Conservation (phyloP, 2,329 filamentous ascomycete species). For the Aotearoamyces nothofagi region DNA sequence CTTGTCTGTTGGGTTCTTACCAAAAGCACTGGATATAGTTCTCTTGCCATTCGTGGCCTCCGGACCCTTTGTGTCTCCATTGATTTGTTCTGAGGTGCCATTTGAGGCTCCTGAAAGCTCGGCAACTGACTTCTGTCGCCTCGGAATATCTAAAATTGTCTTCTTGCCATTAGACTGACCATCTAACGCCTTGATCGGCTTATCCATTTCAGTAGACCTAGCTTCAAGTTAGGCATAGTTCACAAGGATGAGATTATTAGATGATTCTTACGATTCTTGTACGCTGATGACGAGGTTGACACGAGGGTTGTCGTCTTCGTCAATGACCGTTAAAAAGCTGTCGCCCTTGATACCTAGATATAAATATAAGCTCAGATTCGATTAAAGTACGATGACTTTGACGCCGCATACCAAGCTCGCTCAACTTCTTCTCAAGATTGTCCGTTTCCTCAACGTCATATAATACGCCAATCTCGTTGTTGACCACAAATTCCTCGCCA, state of each 20-base stretch:
- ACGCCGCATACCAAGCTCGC: constrained; percentile 46
- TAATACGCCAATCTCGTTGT: constrained; percentile 58
- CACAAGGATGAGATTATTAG: too few species aligned
- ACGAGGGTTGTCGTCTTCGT: constrained; percentile 57
- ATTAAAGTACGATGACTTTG: too few species aligned
- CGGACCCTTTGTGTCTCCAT: constrained; percentile 2
- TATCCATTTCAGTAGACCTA: constrained; percentile 24
- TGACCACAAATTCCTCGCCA: constrained; percentile 66
- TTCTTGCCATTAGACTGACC: constrained; percentile 4
- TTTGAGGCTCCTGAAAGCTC: constrained; percentile 3
- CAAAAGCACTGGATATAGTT: too few species aligned
- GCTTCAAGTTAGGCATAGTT: too few species aligned
- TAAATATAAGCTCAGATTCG: too few species aligned
- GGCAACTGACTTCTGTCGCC: constrained; percentile 10
- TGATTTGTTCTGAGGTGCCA: constrained; percentile 6
- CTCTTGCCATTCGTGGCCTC: constrained; percentile 5
- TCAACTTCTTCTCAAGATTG: constrained; percentile 66
- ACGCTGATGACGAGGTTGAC: constrained; percentile 69
- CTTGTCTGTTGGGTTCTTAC: constrained; percentile 16
- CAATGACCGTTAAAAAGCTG: constrained; percentile 71
- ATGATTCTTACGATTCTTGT: constrained; percentile 40
- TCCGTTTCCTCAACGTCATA: constrained; percentile 86
- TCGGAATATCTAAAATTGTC: constrained; percentile 4
- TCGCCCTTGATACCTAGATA: constrained; percentile 50
- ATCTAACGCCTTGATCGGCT: constrained; percentile 32